Conservation (phyloP, 164 flowering plant genomes). For the Sextonia rubra region DNA sequence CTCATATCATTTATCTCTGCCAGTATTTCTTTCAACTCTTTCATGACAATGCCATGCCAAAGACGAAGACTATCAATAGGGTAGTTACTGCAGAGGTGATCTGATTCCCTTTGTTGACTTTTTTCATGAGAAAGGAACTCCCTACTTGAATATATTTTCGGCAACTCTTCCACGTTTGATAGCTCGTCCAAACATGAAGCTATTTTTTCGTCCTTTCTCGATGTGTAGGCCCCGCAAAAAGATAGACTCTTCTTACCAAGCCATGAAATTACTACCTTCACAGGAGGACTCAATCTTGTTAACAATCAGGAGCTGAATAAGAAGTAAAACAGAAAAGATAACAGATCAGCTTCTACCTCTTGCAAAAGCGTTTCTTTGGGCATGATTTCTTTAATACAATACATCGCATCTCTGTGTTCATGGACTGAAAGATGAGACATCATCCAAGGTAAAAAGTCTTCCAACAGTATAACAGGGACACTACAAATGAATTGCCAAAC, state of each 20-base stretch:
- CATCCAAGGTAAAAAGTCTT: constrained; percentile 76
- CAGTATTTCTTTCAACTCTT: constrained; percentile 45
- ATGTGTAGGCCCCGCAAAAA: constrained; percentile 11
- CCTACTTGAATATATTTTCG: constrained; percentile 16
- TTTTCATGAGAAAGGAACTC: constrained; percentile 16
- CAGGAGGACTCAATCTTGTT: constrained; percentile 11
- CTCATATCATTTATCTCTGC: constrained; percentile 38
- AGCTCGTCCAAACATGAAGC: constrained; percentile 18
- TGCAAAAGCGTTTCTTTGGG: constrained; percentile 61
- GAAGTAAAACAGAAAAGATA: background rate
- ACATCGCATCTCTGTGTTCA: constrained; percentile 36
- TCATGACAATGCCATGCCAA: constrained; percentile 57
- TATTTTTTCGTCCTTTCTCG: constrained; percentile 15
- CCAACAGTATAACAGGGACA: constrained; percentile 62
- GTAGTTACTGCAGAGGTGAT: constrained; percentile 10
- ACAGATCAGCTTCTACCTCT: constrained; percentile 41
- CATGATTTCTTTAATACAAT: constrained; percentile 43
- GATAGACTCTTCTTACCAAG: constrained; percentile 30
- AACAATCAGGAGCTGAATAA: constrained; percentile 3
- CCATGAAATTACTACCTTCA: constrained; percentile 71
- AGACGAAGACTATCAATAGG: constrained; percentile 44
- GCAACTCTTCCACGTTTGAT: constrained; percentile 19
- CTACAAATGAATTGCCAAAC: constrained; percentile 80
- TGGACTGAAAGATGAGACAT: constrained; percentile 44
- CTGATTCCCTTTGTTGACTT: constrained; percentile 12